These are phyloP conservation scores for Candida tibetensis DNA, from an alignment of 805 yeast genomes.

Conservation along the genomic window DNA sequence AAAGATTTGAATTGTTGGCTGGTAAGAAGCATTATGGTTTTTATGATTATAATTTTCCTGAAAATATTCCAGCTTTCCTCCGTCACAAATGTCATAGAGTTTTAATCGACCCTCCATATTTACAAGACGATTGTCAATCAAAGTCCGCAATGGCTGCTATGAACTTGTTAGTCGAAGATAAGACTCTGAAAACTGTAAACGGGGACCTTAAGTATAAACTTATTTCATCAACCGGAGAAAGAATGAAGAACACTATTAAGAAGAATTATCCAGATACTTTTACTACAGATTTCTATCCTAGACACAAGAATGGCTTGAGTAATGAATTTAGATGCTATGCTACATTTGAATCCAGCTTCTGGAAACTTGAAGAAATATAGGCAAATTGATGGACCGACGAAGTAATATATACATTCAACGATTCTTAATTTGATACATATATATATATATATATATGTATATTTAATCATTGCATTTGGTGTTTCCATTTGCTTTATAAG, in stretches of 20 bases:
- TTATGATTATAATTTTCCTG: constrained; percentile 75
- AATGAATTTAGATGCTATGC: constrained; percentile 90
- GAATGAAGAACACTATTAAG: constrained; percentile 67
- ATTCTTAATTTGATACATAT: no score
- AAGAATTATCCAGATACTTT: constrained; percentile 61
- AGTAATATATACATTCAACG: no score
- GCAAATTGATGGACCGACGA: no score
- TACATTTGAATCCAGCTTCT: constrained; percentile 61
- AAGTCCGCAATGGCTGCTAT: constrained; percentile 57
- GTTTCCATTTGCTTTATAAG: no score
- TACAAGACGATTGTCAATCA: constrained; percentile 77
- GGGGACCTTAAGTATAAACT: constrained; percentile 49
- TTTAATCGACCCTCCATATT: constrained; percentile 84
- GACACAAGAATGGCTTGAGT: constrained; percentile 80
- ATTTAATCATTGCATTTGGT: no score
- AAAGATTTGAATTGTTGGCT: constrained; percentile 69
- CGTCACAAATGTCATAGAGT: constrained; percentile 66
- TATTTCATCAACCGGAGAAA: constrained; percentile 85
- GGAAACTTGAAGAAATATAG: constrained; percentile 57
- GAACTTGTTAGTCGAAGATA: constrained; percentile 47
- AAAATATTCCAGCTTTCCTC: constrained; percentile 53
- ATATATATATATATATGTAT: neutral
- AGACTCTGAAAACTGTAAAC: constrained; percentile 29
- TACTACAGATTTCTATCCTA: constrained; percentile 69
- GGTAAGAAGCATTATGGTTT: constrained; percentile 63